These are phyloP conservation scores for Aspergillus mulundensis DNA, from an alignment of 495 filamentous ascomycete species.

Conservation along the genomic window DNA sequence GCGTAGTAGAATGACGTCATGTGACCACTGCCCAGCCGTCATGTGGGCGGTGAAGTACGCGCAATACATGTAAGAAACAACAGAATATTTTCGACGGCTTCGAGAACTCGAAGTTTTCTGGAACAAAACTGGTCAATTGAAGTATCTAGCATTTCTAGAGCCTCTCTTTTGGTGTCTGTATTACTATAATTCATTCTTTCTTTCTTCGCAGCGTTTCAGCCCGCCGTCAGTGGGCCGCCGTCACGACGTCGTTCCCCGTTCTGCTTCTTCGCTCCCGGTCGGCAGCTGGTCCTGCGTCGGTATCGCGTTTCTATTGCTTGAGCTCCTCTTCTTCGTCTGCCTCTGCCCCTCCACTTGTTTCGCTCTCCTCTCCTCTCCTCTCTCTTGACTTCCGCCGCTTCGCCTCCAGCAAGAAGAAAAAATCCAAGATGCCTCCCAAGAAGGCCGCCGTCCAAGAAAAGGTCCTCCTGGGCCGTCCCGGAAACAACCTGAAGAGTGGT, in stretches of 20 bases:
- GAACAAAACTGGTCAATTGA: slow-evolving; percentile 5
- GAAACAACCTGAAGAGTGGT: slow-evolving; percentile 98
- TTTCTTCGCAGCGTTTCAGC: slow-evolving; percentile 9
- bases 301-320: slow-evolving; percentile 17
- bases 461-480: slow-evolving; percentile 78
- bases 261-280: slow-evolving; percentile 36
- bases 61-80: slow-evolving; percentile 9
- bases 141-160: neutral
- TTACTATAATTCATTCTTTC: neutral
- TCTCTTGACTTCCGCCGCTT: slow-evolving; percentile 35
- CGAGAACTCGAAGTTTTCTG: neutral
- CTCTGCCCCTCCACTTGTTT: slow-evolving; percentile 24
- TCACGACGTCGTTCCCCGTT: slow-evolving; percentile 38
- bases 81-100: neutral
- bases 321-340: slow-evolving; percentile 27
- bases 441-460: slow-evolving; percentile 53
- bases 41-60: slow-evolving; percentile 20
- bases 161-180: neutral
- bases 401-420: slow-evolving; percentile 46
- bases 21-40: neutral
- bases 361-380: slow-evolving; percentile 18
- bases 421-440: slow-evolving; percentile 50
- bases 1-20: neutral
- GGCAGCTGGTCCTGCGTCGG: slow-evolving; percentile 52
- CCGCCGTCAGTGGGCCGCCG: slow-evolving; percentile 34